Percentiles rank a stretch among this genome's conserved stretches.
Evolutionary conservation across 306 rosid species (phyloP).

Genomic region (Prunus persica): DNA sequence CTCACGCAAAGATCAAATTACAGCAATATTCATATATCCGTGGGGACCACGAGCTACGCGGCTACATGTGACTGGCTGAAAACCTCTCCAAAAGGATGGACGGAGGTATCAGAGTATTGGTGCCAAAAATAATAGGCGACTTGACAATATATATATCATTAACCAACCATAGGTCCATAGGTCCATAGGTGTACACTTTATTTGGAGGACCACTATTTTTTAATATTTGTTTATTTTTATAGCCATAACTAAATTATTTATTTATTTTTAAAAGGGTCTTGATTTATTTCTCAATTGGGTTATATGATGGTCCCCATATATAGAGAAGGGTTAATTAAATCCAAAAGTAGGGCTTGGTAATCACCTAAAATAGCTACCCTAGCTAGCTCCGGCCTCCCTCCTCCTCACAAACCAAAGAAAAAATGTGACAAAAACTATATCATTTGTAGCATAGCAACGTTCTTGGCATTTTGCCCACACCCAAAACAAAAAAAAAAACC

Average conservation of each 20-base stretch:
- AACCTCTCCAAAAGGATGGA: background rate
- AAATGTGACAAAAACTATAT: background rate
- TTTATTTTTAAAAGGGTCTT: too few species aligned
- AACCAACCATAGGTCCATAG: too few species aligned
- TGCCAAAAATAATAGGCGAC: constrained; percentile 6
- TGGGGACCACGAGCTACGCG: background rate
- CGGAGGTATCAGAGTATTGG: constrained; percentile 1
- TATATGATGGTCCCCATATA: constrained; percentile 25
- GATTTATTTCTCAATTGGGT: background rate
- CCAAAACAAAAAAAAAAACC: too few species aligned
- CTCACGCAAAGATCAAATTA: background rate
- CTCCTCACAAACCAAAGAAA: background rate
- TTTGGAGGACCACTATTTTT: too few species aligned
- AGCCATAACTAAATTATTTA: too few species aligned
- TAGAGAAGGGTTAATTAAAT: constrained; percentile 5
- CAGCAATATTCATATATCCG: background rate
- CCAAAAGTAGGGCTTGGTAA: constrained; percentile 6
- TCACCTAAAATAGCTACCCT: background rate
- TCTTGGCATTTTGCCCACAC: background rate
- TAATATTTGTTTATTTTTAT: too few species aligned
- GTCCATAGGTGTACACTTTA: too few species aligned
- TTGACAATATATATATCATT: background rate
- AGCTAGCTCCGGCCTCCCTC: background rate
- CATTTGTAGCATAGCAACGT: background rate
- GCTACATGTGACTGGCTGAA: background rate